Evolutionary conservation across 2,329 filamentous ascomycete species (phyloP).

Genomic region (Fusarium fujikuroi): DNA sequence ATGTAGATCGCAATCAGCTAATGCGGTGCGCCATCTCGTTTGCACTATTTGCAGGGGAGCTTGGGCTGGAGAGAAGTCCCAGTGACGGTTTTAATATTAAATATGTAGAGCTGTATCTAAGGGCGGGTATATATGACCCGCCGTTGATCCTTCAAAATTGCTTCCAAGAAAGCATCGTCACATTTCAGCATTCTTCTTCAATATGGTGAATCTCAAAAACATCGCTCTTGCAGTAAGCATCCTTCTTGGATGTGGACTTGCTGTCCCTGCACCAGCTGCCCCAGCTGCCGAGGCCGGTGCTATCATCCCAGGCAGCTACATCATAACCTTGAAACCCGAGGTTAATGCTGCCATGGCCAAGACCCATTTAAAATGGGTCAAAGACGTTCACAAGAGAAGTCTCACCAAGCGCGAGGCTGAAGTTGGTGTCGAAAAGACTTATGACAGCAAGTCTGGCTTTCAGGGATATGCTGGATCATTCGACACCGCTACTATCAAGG

Average conservation of each 20-base stretch:
- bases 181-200: not conserved
- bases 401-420: constrained; percentile 55
- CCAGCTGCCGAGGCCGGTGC: not conserved
- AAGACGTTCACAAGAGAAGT: constrained; percentile 63
- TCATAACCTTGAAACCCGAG: constrained; percentile 66
- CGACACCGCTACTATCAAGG: constrained; percentile 51
- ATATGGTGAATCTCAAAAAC: constrained; percentile 11
- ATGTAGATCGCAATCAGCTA: constrained; percentile 9
- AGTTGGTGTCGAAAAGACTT: constrained; percentile 44
- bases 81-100: not conserved
- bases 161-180: no score
- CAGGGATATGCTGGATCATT: constrained; percentile 58
- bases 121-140: not conserved
- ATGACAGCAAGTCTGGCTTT: constrained; percentile 43
- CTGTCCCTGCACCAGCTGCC: constrained; percentile 1
- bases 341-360: constrained; percentile 55
- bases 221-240: not conserved
- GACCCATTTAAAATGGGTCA: constrained; percentile 59
- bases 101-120: not conserved
- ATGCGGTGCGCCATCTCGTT: not conserved
- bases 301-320: constrained; percentile 59
- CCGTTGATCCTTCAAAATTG: not conserved
- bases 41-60: not conserved
- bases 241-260: constrained; percentile 12
- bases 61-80: not conserved